phyloP scores from a whole-genome alignment of 225 moss, liverwort and hornwort genomes.

The Polytrichum formosum region DNA sequence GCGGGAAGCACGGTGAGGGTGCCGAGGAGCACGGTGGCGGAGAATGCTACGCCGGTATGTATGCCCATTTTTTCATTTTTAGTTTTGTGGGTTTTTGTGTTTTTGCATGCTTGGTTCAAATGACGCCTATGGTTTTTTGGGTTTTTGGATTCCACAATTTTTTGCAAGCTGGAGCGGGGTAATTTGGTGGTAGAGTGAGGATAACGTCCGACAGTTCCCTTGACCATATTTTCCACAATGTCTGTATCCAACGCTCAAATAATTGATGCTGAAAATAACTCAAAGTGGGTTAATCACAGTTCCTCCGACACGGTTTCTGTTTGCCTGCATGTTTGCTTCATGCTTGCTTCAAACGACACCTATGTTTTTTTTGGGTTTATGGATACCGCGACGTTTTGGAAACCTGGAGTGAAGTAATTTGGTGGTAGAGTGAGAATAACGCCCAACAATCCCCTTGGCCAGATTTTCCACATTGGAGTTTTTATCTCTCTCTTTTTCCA shows the following conservation, averaged over 20 bases:
- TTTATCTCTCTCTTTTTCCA: background rate
- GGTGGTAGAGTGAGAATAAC: background rate
- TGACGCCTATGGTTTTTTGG: background rate
- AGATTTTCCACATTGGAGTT: background rate
- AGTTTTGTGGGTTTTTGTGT: background rate
- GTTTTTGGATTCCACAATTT: background rate
- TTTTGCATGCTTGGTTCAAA: background rate
- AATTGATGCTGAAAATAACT: too few relatives aligned
- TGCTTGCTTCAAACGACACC: too few relatives aligned
- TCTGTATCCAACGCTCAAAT: too few relatives aligned
- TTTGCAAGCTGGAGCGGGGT: background rate
- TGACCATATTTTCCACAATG: too few relatives aligned
- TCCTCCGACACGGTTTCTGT: too few relatives aligned
- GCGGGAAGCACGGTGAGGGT: background rate
- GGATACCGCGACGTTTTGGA: too few relatives aligned
- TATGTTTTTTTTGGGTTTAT: too few relatives aligned
- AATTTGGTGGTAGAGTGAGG: background rate
- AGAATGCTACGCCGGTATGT: constrained; percentile 43
- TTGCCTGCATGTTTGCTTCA: too few relatives aligned
- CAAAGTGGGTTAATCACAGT: too few relatives aligned
- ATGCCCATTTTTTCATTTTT: background rate
- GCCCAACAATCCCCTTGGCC: background rate
- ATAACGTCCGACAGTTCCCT: background rate
- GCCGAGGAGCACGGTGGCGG: constrained; percentile 34
- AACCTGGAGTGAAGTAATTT: background rate